These are phyloP conservation scores for Pseudoscleropodium purum DNA, from an alignment of 225 moss, liverwort and hornwort genomes.

Conservation along the genomic window DNA sequence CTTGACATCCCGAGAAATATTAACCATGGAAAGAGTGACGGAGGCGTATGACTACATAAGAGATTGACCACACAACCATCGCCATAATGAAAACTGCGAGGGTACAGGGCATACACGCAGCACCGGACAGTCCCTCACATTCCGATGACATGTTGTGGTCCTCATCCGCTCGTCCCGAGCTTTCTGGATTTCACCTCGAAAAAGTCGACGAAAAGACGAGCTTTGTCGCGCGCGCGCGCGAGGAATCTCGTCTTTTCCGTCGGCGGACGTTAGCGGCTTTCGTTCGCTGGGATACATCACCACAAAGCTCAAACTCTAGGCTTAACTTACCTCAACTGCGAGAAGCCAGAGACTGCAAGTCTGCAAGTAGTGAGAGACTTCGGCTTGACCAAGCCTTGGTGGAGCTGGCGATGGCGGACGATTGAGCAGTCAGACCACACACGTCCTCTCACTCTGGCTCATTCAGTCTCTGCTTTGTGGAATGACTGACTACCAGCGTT, in stretches of 20 bases:
- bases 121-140: not conserved
- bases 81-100: not conserved
- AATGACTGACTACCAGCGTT: not conserved
- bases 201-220: slow-evolving; percentile 21
- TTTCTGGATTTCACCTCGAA: not conserved
- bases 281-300: not conserved
- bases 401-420: not conserved
- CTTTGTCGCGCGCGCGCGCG: not conserved
- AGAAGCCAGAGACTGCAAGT: not conserved
- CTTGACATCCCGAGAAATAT: not conserved
- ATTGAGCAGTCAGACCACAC: not conserved
- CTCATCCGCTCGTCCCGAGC: not conserved
- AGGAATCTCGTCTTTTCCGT: not conserved
- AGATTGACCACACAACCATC: not conserved
- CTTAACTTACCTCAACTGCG: not conserved
- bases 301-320: not conserved
- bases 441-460: not conserved
- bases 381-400: not conserved
- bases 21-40: not conserved
- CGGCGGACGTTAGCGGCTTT: not conserved
- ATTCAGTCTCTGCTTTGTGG: not conserved
- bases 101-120: not conserved
- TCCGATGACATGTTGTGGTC: not conserved
- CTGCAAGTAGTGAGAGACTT: not conserved
- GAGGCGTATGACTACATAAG: not conserved